Conservation (phyloP, 495 filamentous ascomycete genomes). For the Aspergillus leporis region DNA sequence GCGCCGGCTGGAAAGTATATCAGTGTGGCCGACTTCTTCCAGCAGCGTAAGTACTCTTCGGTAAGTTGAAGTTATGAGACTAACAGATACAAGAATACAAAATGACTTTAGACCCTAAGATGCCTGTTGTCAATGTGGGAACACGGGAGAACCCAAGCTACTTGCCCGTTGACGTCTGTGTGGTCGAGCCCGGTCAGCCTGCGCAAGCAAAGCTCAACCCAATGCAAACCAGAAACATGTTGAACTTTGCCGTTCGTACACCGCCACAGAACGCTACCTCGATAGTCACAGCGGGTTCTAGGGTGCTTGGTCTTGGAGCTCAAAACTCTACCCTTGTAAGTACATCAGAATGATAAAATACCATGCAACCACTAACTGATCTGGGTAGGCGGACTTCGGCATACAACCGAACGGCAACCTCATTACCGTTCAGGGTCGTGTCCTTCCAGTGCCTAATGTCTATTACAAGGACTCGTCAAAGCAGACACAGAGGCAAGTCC, state of each 20-base stretch:
- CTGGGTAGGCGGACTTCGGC: slow-evolving; percentile 51
- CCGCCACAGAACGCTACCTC: slow-evolving; percentile 66
- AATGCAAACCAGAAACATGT: slow-evolving; percentile 63
- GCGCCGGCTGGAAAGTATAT: slow-evolving; percentile 42
- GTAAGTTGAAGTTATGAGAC: neutral
- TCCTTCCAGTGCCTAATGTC: slow-evolving; percentile 57
- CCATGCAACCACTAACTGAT: slow-evolving; percentile 4
- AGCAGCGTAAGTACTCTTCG: slow-evolving; percentile 34
- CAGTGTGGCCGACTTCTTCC: slow-evolving; percentile 54
- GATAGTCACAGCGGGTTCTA: slow-evolving; percentile 57
- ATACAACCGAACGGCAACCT: slow-evolving; percentile 54
- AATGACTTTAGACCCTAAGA: slow-evolving; percentile 34
- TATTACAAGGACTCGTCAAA: slow-evolving; percentile 43
- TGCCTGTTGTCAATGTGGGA: slow-evolving; percentile 74
- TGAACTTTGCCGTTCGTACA: slow-evolving; percentile 65
- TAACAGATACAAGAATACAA: slow-evolving; percentile 39
- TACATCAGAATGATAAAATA: slow-evolving; percentile 13
- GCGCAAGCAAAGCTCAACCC: slow-evolving; percentile 50
- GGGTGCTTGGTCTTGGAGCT: slow-evolving; percentile 43
- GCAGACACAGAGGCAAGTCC: slow-evolving; percentile 24
- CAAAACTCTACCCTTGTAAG: slow-evolving; percentile 17
- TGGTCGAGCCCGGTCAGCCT: slow-evolving; percentile 66
- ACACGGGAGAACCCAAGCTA: slow-evolving; percentile 58
- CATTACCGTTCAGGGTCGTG: slow-evolving; percentile 64
- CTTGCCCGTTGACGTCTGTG: slow-evolving; percentile 65